phyloP scores from a whole-genome alignment of 2,329 filamentous ascomycete species.

The Herpotrichia juniperi region DNA sequence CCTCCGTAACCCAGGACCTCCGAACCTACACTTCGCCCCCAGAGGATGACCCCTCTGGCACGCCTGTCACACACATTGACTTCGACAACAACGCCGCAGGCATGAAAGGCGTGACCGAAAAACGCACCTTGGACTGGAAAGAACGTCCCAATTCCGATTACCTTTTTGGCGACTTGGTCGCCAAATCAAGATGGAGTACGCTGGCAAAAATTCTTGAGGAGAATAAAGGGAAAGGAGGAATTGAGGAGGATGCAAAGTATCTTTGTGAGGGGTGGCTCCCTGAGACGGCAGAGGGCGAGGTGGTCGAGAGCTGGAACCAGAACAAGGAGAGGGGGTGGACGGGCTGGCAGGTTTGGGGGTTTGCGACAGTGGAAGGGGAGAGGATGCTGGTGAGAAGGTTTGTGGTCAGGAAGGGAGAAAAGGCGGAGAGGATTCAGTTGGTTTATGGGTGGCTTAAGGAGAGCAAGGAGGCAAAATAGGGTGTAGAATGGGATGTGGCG shows the following conservation, averaged over 20 bases:
- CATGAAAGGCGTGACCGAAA: conserved; percentile 69
- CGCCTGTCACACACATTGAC: conserved; percentile 65
- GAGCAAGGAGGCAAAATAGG: no score
- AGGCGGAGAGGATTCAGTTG: conserved; percentile 34
- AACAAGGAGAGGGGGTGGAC: conserved; percentile 44
- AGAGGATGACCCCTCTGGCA: conserved; percentile 43
- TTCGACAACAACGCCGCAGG: conserved; percentile 75
- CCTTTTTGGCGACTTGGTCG: conserved; percentile 76
- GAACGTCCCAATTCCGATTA: conserved; percentile 74
- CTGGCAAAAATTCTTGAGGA: conserved; percentile 32
- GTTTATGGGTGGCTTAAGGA: conserved; percentile 48
- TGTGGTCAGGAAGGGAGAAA: conserved; percentile 39
- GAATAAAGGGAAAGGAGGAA: conserved; percentile 24
- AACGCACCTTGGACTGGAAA: conserved; percentile 62
- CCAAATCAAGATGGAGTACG: conserved; percentile 60
- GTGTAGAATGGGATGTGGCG: no score
- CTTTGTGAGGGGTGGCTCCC: conserved; percentile 37
- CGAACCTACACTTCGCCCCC: conserved; percentile 54
- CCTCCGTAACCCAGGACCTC: conserved; percentile 71
- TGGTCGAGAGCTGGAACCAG: conserved; percentile 42
- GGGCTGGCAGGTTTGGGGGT: conserved; percentile 37
- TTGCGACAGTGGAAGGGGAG: conserved; percentile 23
- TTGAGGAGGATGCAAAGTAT: not conserved
- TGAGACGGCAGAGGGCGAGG: conserved; percentile 35
- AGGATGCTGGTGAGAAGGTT: conserved; percentile 39